phyloP scores from a whole-genome alignment of 257 asterid genomes.

The Leptodermis oblonga region DNA sequence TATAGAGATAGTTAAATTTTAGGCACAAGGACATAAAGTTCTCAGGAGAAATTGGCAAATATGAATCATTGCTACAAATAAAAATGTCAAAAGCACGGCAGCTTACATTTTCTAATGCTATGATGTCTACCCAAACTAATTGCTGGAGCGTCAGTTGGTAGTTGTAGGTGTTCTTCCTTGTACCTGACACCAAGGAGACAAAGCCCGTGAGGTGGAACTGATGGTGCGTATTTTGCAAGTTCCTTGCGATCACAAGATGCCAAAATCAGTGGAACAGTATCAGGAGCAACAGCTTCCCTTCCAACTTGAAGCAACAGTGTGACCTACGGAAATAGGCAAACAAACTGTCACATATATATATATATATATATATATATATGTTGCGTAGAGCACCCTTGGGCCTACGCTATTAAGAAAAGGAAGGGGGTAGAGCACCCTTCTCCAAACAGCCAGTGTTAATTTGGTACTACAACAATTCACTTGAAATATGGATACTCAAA shows the following conservation, averaged over 20 bases:
- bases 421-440: background rate
- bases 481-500: background rate
- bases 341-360: too few relatives aligned
- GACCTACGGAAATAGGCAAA: slow-evolving; percentile 39
- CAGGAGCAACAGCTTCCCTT: slow-evolving; percentile 67
- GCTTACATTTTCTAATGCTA: slow-evolving; percentile 56
- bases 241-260: slow-evolving; percentile 72
- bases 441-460: too few relatives aligned
- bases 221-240: slow-evolving; percentile 59
- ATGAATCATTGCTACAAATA: too few relatives aligned
- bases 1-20: too few relatives aligned
- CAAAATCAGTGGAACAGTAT: slow-evolving; percentile 58
- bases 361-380: too few relatives aligned
- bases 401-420: too few relatives aligned
- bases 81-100: slow-evolving; percentile 24
- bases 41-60: too few relatives aligned
- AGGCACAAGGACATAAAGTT: too few relatives aligned
- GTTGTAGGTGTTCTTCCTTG: slow-evolving; percentile 60
- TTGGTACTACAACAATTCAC: background rate
- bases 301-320: slow-evolving; percentile 90
- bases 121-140: slow-evolving; percentile 62
- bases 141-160: slow-evolving; percentile 48
- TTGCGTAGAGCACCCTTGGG: too few relatives aligned
- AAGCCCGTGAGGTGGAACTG: slow-evolving; percentile 81
- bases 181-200: slow-evolving; percentile 47